These are phyloP conservation scores for Skeletonema costatum DNA, from an alignment of 108 stramenopile species.

Conservation along the genomic window DNA sequence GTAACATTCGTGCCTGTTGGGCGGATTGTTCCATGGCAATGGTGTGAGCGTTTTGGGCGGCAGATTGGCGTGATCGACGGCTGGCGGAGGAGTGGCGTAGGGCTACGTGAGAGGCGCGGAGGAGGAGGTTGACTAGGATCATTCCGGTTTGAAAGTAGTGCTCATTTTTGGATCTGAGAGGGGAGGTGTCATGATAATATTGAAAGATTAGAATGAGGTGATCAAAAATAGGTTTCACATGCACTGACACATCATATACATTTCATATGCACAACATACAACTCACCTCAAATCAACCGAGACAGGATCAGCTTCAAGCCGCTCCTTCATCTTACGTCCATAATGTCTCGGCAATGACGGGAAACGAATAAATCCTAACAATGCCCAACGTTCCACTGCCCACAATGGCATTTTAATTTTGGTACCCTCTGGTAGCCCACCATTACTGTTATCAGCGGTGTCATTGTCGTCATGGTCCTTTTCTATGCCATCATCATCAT, in stretches of 20 bases:
- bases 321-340: conserved; percentile 68
- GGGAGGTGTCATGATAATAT: neutral
- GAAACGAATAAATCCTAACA: conserved; percentile 64
- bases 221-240: neutral
- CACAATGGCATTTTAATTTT: conserved; percentile 82
- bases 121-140: conserved; percentile 56
- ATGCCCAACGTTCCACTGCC: conserved; percentile 80
- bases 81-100: conserved; percentile 34
- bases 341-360: conserved; percentile 63
- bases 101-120: conserved; percentile 39
- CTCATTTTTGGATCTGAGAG: conserved; percentile 65
- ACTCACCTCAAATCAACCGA: conserved; percentile 69
- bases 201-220: neutral
- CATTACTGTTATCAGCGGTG: neutral
- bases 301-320: conserved; percentile 71
- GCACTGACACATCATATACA: neutral
- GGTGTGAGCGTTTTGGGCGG: conserved; percentile 33
- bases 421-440: conserved; percentile 50
- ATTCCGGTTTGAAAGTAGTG: conserved; percentile 64
- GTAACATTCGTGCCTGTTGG: conserved; percentile 42
- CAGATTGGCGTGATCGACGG: neutral
- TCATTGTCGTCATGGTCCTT: conserved; percentile 8
- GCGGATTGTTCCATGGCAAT: conserved; percentile 42
- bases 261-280: neutral
- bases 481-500: neutral